Base-by-base conservation (phyloP, 164 flowering plant species). In the Sextonia rubra region DNA sequence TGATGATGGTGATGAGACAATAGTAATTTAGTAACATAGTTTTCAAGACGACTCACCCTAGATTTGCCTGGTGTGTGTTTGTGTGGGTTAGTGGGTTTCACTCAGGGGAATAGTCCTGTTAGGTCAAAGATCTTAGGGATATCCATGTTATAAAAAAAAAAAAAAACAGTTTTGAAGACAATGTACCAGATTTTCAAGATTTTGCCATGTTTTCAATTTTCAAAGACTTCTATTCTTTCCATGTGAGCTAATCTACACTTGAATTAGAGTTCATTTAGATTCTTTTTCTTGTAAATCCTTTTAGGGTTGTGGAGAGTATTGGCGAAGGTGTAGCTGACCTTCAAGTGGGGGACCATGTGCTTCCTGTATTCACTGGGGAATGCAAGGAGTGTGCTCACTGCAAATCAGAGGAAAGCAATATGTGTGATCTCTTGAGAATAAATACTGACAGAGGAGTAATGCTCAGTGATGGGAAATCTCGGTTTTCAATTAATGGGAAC, bases 351-450 rank as follows among this genome's bases (percentile, higher is more conserved):
- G 91, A 87, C 47, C 87, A 87, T 75, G 90, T 89, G 3, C 89
- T 89, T 17, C 90, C 93, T 2, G 80, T 86, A 24, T 89, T 89
- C 81, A 89, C 90, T 0, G 90, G 90, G 44, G 93, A 87, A 68
- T 89, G 89, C 77, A 74, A 74, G 73, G 88, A 89, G 3, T 87
- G 93, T 58, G 69, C 65, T 1, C 90, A 87, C 76, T 89, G 91
- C 77, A 86, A 85, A 60, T 87, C 90, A 9, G 83, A 83, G 29
- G 91, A 85, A 67, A 89, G 93, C 85, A 89, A 89, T 78, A 80
- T 87, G 93, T 89, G 93, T 75, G 81, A 82, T n/a, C 89, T 87
- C 6, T 85, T 89, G 14, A 79, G 89, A 77, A 83, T 83, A 47
- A 86, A 89, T 81, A 82, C 87, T 0, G 90, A 87, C 66, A 71